A percentile compares a stretch with the other conserved stretches of the same genome.
Conservation (phyloP, 805 yeast species). For the Saturnispora zaruensis region DNA sequence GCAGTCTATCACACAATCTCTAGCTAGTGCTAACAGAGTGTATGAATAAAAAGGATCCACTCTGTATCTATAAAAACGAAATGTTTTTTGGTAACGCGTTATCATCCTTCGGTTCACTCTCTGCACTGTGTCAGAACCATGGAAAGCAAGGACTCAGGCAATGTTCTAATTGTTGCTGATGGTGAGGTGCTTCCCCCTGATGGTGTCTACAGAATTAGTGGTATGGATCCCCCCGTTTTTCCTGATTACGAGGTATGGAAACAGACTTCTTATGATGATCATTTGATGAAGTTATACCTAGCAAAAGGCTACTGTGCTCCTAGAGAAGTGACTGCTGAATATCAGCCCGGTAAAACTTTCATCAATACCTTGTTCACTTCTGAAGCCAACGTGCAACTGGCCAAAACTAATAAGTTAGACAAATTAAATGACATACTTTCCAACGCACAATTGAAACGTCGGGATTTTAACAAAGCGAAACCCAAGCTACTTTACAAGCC, state of each 20-base stretch:
- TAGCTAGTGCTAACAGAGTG: not conserved
- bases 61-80: not conserved
- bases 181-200: conserved; percentile 23
- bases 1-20: not conserved
- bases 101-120: not conserved
- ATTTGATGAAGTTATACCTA: conserved; percentile 42
- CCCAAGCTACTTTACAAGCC: conserved; percentile 56
- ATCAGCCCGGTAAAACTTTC: conserved; percentile 58
- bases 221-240: conserved; percentile 24
- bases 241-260: conserved; percentile 75
- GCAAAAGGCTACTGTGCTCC: conserved; percentile 67
- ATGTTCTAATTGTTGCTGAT: conserved; percentile 6
- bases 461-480: conserved; percentile 36
- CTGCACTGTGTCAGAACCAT: not conserved
- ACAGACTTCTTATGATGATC: conserved; percentile 48
- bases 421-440: conserved; percentile 43
- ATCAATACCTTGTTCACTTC: conserved; percentile 28
- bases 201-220: conserved; percentile 26
- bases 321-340: conserved; percentile 56
- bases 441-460: conserved; percentile 40
- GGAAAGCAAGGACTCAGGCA: conserved; percentile 2
- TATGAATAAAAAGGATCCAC: not conserved
- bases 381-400: conserved; percentile 13
- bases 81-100: not conserved
- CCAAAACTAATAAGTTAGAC: conserved; percentile 17